Evolutionary conservation across 768 basidiomycete species (phyloP), one percentile per base, ranked within the genome.

Genomic region (Rhodotorula sphaerocarpa): DNA sequence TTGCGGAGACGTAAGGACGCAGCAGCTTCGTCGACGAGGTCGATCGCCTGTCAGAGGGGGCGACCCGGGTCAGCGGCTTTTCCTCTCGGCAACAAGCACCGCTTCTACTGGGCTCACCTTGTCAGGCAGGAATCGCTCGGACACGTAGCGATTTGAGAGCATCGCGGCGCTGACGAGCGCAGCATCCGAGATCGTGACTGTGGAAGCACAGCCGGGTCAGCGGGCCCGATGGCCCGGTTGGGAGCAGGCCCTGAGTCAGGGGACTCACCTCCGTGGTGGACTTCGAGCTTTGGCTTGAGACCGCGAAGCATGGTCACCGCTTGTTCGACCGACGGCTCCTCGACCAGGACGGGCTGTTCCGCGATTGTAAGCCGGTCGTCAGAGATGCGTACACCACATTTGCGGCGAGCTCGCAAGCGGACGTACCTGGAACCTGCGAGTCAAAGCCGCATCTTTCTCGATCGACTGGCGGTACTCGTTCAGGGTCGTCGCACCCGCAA

Each of bases 291-390:
- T 72, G 92, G 89, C 42, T 87, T 80, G 72, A 96, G 88, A 61
- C 92, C 92, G 69, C 92, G 85, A 43, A 97, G 80, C 65, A 96
- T 96, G 70, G 82, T 87, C 76, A 95, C 88, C 0, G 91, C 87
- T 67, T 92, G 90, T 7, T 85, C 76, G 2, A 95, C 90, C 23
- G 78, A 78, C 0, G 92, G 92, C 73, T 95, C 92, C 66, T 90
- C 90, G 58, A 95, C 84, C 28, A 92, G 72, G 45, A 95, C 89
- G 73, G 93, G 90, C 5, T n/a, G n/a, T n/a, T n/a, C n/a, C n/a
- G n/a, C 91, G 89, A 93, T 93, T 69, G 81, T n/a, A 85, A 76
- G 93, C 88, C 0, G 90, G 39, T 11, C 87, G 68, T 91, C 90
- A 50, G 20, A 18, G 28, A 15, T 5, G 50, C 46, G 46, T 48